These are phyloP conservation scores for Dendrocalamus latiflorus DNA, from an alignment of 202 grass and related monocot genomes.

Conservation along the genomic window DNA sequence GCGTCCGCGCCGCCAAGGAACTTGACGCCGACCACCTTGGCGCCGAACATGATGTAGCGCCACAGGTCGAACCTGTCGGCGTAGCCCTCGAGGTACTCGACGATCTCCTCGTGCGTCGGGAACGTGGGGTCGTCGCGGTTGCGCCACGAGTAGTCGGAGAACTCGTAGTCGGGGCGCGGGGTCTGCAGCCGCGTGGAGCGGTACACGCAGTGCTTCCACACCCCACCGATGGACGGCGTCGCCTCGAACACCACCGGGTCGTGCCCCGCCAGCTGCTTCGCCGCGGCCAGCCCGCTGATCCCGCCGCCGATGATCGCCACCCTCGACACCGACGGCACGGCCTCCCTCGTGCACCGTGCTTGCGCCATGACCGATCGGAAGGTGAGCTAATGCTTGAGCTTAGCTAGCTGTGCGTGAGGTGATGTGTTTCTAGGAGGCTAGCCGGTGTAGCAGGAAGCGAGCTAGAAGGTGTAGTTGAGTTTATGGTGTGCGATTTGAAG, in stretches of 20 bases:
- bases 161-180: conserved; percentile 90
- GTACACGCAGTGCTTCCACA: too few species aligned
- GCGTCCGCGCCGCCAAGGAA: conserved; percentile 48
- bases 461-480: background rate
- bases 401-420: background rate
- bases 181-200: conserved; percentile 88
- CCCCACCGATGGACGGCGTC: too few species aligned
- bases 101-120: conserved; percentile 74
- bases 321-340: conserved; percentile 19
- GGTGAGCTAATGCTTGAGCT: background rate
- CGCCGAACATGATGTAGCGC: conserved; percentile 55
- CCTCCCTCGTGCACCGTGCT: conserved; percentile 26
- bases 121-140: conserved; percentile 83
- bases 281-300: conserved; percentile 72
- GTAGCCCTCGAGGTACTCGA: conserved; percentile 78
- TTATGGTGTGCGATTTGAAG: background rate
- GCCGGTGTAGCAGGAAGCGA: background rate
- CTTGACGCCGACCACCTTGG: conserved; percentile 69
- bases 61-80: conserved; percentile 69
- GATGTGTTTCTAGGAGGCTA: too few species aligned
- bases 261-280: conserved; percentile 58
- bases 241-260: too few species aligned
- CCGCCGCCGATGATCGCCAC: conserved; percentile 91
- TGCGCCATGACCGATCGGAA: background rate
- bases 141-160: conserved; percentile 78